Base-by-base conservation (phyloP, 1,284 basidiomycete genomes). In the Caloboletus firmus region DNA sequence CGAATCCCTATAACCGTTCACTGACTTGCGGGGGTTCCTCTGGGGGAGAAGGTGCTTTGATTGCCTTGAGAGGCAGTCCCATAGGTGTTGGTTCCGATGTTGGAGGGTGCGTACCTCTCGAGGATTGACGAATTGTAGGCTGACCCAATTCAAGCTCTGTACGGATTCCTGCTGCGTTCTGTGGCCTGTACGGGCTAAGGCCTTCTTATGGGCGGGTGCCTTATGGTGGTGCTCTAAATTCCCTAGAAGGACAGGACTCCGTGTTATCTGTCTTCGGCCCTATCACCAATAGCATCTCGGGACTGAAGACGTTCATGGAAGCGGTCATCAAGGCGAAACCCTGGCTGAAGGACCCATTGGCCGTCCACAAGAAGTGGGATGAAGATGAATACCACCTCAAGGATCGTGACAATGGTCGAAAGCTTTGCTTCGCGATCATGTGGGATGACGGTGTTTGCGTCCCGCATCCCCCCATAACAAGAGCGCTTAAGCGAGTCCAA, bases 261-360 rank as follows among this genome's bases (percentile, higher is more conserved):
- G 71, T 91, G 26, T 73, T 76, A 1, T 89, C 87, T 1, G 87
- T 91, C 43, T 76, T 91, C 2, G 91, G 91, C 0, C 91, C 91
- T 2, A 76, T 92, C 55, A 75, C 83, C 3, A 75, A 74, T 26
- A 80, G 78, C 17, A 59, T 92, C 15, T 74, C 68, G 5, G 85
- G 80, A 2, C 64, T 91, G 39, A 84, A 84, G 63, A 61, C 76
- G 2, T 91, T 91, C 72, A 79, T 82, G 60, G 80, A 85, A 64
- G 76, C 76, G 0, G 77, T 89, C 4, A 64, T 83, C 11, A 74
- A 74, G 46, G 64, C 73, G n/a, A 72, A 83, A 57, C 87, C 87
- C 0, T 93, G 91, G 90, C 63, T 78, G 6, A 75, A 72, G 54
- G 91, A 93, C 63, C 88, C 90, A 0, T 69, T 82, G 28, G 78